Evolutionary conservation across 1,139 yeast genomes (phyloP), one percentile per base, ranked within the genome.

Genomic region (Yamadazyma taylorii): DNA sequence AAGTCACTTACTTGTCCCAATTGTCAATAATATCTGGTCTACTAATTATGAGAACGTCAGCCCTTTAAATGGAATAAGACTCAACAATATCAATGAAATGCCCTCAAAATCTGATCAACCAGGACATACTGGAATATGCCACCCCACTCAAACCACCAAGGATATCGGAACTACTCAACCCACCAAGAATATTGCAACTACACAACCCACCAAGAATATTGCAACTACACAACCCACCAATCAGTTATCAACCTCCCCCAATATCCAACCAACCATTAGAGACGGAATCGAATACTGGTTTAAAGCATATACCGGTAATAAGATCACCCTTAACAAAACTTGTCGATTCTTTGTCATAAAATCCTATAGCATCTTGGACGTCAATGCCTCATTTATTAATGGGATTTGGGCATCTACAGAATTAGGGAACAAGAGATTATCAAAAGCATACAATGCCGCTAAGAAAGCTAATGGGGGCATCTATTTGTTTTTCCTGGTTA

Each of bases 391-490:
- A 0, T 70, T 70, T 43, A 50, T 58, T 34, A 66, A 78, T 43
- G 66, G 67, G 5, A 66, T 78, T 24, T 79, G 85, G 85, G 67
- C 82, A 0, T 78, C 84, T 0, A 79, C 85, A 0, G 76, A 67
- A 24, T 58, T 72, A 38, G 85, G 85, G 0, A 79, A 78, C 46
- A 70, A 64, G 39, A 58, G 81, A 40, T 61, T 79, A 34, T 65
- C 74, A 31, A 65, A 60, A 36, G 37, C 62, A 39, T 42, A 31
- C n/a, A 48, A 47, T 5, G 22, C 38, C 11, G 27, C 36, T 5
- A 42, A 37, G 9, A 43, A 43, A 2, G 24, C 36, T 24, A 34
- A 40, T 3, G 37, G 43, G 2, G 60, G 58, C 24, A 55, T 79
- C 1, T 75, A 66, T 42, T 53, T 79, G 14, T 69, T 79, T 44